phyloP scores from a whole-genome alignment of 106 monocot species.

The Acorus calamus region DNA sequence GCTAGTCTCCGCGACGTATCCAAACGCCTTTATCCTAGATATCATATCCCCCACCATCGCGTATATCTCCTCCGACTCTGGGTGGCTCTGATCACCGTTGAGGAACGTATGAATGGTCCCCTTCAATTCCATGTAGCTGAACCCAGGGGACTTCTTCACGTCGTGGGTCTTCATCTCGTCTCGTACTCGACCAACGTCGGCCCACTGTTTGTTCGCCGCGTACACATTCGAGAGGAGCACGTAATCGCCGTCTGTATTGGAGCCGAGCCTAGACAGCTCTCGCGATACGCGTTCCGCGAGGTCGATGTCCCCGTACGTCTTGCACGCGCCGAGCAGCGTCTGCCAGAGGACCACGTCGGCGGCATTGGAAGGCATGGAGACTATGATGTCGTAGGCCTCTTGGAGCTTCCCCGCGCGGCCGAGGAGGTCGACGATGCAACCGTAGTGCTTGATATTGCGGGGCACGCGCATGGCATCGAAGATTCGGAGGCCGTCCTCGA shows the following conservation, averaged over 20 bases:
- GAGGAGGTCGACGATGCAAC: constrained; percentile 62
- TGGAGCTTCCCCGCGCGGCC: constrained; percentile 53
- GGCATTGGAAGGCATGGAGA: constrained; percentile 37
- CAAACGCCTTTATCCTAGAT: constrained; percentile 37
- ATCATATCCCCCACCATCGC: constrained; percentile 44
- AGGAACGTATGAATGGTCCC: constrained; percentile 54
- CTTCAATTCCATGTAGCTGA: constrained; percentile 54
- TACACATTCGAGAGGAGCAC: constrained; percentile 87
- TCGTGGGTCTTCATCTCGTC: constrained; percentile 51
- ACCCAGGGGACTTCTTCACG: constrained; percentile 65
- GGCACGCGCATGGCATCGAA: constrained; percentile 48
- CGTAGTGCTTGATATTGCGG: constrained; percentile 74
- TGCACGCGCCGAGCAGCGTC: constrained; percentile 74
- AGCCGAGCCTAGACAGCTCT: constrained; percentile 49
- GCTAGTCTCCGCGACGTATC: constrained; percentile 48
- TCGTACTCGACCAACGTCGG: constrained; percentile 66
- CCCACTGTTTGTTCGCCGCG: constrained; percentile 60
- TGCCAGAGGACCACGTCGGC: constrained; percentile 74
- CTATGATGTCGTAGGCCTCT: constrained; percentile 43
- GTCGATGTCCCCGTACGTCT: constrained; percentile 42
- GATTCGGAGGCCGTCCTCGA: constrained; percentile 62
- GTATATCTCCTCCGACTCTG: constrained; percentile 55
- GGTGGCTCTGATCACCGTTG: constrained; percentile 60
- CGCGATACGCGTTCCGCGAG: constrained; percentile 52
- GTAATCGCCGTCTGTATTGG: constrained; percentile 60